phyloP scores from a whole-genome alignment of 139 green algal species.

The Gonium pectorale region DNA sequence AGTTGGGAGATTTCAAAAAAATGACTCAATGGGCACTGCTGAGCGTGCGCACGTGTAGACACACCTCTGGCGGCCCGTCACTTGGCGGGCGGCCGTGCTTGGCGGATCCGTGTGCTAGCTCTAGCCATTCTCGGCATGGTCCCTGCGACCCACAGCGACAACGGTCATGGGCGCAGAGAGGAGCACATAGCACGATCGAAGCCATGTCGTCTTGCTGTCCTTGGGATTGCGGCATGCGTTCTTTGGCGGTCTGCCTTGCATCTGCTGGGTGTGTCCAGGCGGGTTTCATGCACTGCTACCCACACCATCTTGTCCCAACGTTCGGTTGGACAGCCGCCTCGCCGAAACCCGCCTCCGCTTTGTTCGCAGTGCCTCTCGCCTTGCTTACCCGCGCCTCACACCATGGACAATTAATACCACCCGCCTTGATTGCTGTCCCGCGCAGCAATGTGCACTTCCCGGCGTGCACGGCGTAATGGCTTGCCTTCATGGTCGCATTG shows the following conservation, averaged over 20 bases:
- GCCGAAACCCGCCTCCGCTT: not conserved
- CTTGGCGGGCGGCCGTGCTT: not conserved
- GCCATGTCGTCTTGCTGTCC: too few species aligned
- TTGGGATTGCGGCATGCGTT: too few species aligned
- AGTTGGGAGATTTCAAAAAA: not conserved
- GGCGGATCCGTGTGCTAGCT: not conserved
- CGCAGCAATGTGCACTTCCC: constrained; percentile 40
- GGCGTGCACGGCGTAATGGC: constrained; percentile 9
- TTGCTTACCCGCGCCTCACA: not conserved
- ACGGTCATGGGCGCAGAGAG: too few species aligned
- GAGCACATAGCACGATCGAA: too few species aligned
- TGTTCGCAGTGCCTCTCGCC: not conserved
- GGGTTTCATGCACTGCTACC: not conserved
- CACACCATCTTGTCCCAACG: too few species aligned
- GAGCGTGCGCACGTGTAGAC: not conserved
- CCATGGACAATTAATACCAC: too few species aligned
- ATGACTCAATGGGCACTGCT: not conserved
- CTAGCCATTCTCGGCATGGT: too few species aligned
- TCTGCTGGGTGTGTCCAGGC: not conserved
- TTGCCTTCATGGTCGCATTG: too few species aligned
- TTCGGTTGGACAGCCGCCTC: not conserved
- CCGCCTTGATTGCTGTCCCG: too few species aligned
- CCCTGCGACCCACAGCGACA: too few species aligned
- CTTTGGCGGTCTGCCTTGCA: too few species aligned
- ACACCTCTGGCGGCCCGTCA: not conserved